Evolutionary conservation across 768 basidiomycete genomes (phyloP).

Genomic region (Paxillus ammoniavirescens): DNA sequence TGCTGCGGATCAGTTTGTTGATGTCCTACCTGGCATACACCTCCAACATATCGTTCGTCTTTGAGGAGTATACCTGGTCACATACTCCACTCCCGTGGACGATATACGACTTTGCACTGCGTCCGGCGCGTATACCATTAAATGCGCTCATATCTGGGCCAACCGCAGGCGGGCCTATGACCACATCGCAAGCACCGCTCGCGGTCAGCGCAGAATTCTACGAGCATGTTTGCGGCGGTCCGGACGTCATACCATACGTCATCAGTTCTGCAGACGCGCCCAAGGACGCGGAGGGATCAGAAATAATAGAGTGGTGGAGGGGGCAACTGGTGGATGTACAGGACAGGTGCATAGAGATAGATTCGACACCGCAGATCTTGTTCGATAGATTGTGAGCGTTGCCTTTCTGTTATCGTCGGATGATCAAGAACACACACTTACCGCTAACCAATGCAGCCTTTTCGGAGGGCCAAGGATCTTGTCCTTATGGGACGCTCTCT

Average conservation of each 20-base stretch:
- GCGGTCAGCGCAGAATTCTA: conserved; percentile 53
- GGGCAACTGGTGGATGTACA: conserved; percentile 34
- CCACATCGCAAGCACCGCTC: conserved; percentile 23
- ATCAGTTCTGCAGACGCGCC: conserved; percentile 38
- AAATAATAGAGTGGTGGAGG: conserved; percentile 52
- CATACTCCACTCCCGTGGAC: conserved; percentile 52
- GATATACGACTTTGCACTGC: conserved; percentile 51
- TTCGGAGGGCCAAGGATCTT: conserved; percentile 44
- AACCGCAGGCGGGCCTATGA: conserved; percentile 46
- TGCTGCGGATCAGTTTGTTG: conserved; percentile 36
- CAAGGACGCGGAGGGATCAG: conserved; percentile 37
- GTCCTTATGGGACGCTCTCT: conserved; percentile 42
- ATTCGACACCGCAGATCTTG: conserved; percentile 37
- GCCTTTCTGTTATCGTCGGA: too few species aligned
- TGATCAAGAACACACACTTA: background rate
- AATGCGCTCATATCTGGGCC: conserved; percentile 61
- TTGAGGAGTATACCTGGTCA: conserved; percentile 64
- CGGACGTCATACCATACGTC: conserved; percentile 29
- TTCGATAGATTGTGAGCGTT: conserved; percentile 50
- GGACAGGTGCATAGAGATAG: conserved; percentile 44
- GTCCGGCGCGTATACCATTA: conserved; percentile 51
- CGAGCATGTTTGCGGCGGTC: conserved; percentile 42
- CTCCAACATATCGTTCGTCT: conserved; percentile 55
- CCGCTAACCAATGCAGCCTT: conserved; percentile 32
- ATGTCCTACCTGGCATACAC: conserved; percentile 52